Percentiles rank a stretch among this genome's conserved stretches.
phyloP scores from a whole-genome alignment of 2,329 filamentous ascomycete species.

The Acarospora socialis region DNA sequence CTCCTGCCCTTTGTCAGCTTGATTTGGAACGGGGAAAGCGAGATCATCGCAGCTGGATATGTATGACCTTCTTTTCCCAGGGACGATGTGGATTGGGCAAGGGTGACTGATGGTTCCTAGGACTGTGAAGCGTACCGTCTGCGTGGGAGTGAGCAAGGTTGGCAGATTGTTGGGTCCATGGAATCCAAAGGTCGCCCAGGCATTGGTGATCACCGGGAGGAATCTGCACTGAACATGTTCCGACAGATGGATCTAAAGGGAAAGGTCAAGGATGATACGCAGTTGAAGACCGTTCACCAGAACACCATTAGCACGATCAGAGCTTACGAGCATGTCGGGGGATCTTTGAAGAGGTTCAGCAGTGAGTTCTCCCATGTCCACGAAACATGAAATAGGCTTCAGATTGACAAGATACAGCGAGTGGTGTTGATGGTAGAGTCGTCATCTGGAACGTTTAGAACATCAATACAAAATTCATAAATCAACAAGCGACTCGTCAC shows the following conservation, averaged over 20 bases:
- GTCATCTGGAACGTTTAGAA: conserved; percentile 60
- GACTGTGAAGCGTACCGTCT: conserved; percentile 82
- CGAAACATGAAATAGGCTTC: too few relatives aligned
- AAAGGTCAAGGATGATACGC: conserved; percentile 79
- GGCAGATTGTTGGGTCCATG: conserved; percentile 69
- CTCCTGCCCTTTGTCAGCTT: conserved; percentile 84
- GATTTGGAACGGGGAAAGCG: conserved; percentile 79
- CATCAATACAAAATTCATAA: too few relatives aligned
- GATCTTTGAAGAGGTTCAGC: conserved; percentile 63
- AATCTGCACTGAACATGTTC: conserved; percentile 96
- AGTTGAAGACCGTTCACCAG: conserved; percentile 89
- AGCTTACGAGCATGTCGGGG: conserved; percentile 53
- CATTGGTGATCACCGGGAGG: conserved; percentile 52
- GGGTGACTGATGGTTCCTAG: conserved; percentile 17
- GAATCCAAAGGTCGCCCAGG: conserved; percentile 57
- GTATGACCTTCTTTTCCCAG: conserved; percentile 26
- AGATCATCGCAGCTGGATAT: conserved; percentile 92
- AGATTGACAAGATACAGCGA: too few relatives aligned
- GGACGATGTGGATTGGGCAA: not conserved
- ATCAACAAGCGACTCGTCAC: too few relatives aligned
- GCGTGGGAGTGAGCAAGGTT: conserved; percentile 61
- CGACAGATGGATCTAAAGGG: conserved; percentile 97
- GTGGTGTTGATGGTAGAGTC: conserved; percentile 68
- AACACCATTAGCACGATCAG: conserved; percentile 86
- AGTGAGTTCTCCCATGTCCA: conserved; percentile 57